phyloP scores from a whole-genome alignment of 2,329 filamentous ascomycete genomes.

The Beauveria sp. region DNA sequence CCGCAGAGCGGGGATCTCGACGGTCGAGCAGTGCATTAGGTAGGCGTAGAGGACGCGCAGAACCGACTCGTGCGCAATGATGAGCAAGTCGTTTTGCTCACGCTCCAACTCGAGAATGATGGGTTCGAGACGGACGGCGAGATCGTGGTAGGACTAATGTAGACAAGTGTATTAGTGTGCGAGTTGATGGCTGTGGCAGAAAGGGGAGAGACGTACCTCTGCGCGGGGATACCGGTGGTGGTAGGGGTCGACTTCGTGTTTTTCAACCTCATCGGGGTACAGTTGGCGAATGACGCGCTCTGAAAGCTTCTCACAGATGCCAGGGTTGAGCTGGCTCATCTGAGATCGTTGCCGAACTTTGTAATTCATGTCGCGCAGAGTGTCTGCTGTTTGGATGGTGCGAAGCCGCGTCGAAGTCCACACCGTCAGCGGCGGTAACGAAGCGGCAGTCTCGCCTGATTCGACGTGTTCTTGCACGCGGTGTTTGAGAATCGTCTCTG shows the following conservation, averaged over 20 bases:
- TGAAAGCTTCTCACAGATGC: conserved; percentile 89
- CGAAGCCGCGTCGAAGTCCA: conserved; percentile 92
- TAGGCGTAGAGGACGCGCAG: conserved; percentile 94
- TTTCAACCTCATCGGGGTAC: conserved; percentile 84
- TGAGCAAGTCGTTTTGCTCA: conserved; percentile 94
- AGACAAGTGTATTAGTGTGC: conserved; percentile 5
- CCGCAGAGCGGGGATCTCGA: conserved; percentile 84
- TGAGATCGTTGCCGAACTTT: conserved; percentile 87
- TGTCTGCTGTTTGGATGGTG: conserved; percentile 83
- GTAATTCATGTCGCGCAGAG: conserved; percentile 71
- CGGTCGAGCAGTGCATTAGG: conserved; percentile 95
- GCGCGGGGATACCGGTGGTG: conserved; percentile 93
- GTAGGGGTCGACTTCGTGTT: conserved; percentile 91
- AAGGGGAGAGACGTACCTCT: conserved; percentile 51
- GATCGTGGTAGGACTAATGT: conserved; percentile 87
- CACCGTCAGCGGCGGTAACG: conserved; percentile 73
- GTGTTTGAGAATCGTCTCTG: conserved; percentile 72
- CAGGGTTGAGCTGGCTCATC: conserved; percentile 95
- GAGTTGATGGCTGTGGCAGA: background rate
- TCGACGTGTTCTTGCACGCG: conserved; percentile 72
- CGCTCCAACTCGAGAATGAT: conserved; percentile 96
- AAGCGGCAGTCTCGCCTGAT: conserved; percentile 58
- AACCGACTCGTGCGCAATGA: conserved; percentile 98
- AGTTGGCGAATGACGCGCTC: conserved; percentile 71
- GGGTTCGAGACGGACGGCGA: conserved; percentile 94